Conservation (phyloP, 768 basidiomycete species). For the Lactarius indigo region DNA sequence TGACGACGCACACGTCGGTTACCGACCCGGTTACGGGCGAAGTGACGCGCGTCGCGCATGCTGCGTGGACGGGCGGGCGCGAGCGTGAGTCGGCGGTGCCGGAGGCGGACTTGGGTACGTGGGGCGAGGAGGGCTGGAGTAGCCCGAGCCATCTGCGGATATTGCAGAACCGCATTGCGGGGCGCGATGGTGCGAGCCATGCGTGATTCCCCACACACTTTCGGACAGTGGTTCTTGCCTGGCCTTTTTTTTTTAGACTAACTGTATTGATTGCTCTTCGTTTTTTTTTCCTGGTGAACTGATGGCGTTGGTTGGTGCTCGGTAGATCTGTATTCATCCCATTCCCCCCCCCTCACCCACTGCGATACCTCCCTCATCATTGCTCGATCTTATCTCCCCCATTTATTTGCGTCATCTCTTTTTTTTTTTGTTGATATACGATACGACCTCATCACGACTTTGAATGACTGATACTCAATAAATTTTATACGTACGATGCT, state of each 20-base stretch:
- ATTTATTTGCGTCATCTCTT: not conserved
- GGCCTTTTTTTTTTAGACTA: not conserved
- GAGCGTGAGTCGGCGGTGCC: conserved; percentile 6
- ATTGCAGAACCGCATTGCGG: conserved; percentile 20
- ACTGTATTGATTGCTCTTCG: not conserved
- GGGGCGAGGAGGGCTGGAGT: conserved; percentile 22
- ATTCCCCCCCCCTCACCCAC: not conserved
- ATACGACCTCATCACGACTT: not conserved
- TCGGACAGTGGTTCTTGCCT: not conserved
- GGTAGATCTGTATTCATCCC: not conserved
- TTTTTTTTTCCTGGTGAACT: not conserved
- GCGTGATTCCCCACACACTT: not conserved
- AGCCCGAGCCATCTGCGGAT: conserved; percentile 19
- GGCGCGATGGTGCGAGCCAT: conserved; percentile 7
- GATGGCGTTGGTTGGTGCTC: not conserved
- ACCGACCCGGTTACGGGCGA: conserved; percentile 36
- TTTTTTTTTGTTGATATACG: not conserved
- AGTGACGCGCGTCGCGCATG: conserved; percentile 30
- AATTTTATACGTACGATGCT: not conserved
- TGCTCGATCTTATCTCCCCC: not conserved
- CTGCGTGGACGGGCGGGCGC: conserved; percentile 22
- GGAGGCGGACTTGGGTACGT: not conserved
- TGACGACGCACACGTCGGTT: conserved; percentile 31
- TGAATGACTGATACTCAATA: not conserved
- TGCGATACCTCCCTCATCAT: not conserved